A percentile compares a stretch with the other conserved stretches of the same genome.
phyloP scores from a whole-genome alignment of 352 stramenopile species.

The Blastocystis sp. region DNA sequence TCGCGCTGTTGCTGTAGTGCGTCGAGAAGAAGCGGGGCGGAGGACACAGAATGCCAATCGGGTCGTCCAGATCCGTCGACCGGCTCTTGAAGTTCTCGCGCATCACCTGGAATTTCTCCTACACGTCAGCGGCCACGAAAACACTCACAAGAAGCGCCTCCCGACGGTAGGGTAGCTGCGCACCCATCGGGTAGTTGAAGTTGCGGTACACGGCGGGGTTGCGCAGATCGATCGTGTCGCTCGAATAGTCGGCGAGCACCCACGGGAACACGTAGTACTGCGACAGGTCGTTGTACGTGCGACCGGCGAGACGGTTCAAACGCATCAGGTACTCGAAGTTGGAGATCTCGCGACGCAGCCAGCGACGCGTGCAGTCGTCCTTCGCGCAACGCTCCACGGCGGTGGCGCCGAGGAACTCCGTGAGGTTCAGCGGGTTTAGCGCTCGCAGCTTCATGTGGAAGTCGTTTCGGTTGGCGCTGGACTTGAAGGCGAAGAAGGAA shows the following conservation, averaged over 20 bases:
- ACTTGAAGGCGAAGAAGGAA: constrained; percentile 50
- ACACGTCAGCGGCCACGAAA: not conserved
- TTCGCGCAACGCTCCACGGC: constrained; percentile 11
- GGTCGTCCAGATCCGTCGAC: constrained; percentile 15
- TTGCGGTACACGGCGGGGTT: constrained; percentile 83
- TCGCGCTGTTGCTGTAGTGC: constrained; percentile 89
- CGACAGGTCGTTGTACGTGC: constrained; percentile 82
- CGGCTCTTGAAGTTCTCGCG: constrained; percentile 31
- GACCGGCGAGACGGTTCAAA: constrained; percentile 86
- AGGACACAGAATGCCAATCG: constrained; percentile 60
- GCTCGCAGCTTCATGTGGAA: constrained; percentile 35
- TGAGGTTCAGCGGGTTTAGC: not conserved
- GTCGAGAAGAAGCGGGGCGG: constrained; percentile 92
- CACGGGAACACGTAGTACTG: constrained; percentile 98
- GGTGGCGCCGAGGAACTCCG: constrained; percentile 36
- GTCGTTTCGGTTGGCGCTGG: not conserved
- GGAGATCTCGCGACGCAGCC: constrained; percentile 78
- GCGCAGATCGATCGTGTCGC: constrained; percentile 79
- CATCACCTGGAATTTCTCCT: constrained; percentile 51
- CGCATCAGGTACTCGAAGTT: constrained; percentile 96
- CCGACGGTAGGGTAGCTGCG: constrained; percentile 78
- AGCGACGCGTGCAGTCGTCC: constrained; percentile 61
- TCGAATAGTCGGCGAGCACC: constrained; percentile 89
- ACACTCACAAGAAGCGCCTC: constrained; percentile 77
- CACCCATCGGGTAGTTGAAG: constrained; percentile 89